Percentiles rank a stretch among this genome's conserved stretches.
Conservation (phyloP, 169 alveolate genomes). For the Besnoitia besnoiti region DNA sequence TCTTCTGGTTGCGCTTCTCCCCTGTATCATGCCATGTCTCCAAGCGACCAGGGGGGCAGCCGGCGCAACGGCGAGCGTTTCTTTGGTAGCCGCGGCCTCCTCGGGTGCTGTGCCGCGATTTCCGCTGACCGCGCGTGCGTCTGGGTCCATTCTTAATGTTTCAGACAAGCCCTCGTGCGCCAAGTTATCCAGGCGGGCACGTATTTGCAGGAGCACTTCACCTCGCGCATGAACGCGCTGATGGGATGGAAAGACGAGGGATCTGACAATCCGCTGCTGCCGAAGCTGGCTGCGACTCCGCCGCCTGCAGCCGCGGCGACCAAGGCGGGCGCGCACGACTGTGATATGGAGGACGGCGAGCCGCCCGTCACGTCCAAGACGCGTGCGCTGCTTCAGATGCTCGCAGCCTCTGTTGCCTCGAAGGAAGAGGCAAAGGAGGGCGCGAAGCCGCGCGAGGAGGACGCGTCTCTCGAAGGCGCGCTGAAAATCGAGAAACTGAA, state of each 20-base stretch:
- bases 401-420: background rate
- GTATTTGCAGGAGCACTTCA: constrained; percentile 51
- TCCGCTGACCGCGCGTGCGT: background rate
- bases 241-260: constrained; percentile 28
- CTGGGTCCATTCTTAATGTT: background rate
- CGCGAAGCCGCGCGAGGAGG: background rate
- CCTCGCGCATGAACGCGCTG: background rate
- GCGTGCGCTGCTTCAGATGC: background rate
- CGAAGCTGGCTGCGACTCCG: background rate
- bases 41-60: too few relatives aligned
- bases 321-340: background rate
- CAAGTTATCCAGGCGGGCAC: constrained; percentile 40
- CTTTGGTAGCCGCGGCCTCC: too few relatives aligned
- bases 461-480: background rate
- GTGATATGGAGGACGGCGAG: background rate
- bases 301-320: background rate
- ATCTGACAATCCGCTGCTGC: background rate
- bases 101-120: too few relatives aligned
- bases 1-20: too few relatives aligned
- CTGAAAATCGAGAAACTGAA: background rate
- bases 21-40: too few relatives aligned
- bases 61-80: too few relatives aligned
- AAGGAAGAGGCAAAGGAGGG: background rate
- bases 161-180: constrained; percentile 11
- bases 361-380: background rate